Base-by-base conservation (phyloP, 2,329 filamentous ascomycete genomes). In the Thelonectria discophora region DNA sequence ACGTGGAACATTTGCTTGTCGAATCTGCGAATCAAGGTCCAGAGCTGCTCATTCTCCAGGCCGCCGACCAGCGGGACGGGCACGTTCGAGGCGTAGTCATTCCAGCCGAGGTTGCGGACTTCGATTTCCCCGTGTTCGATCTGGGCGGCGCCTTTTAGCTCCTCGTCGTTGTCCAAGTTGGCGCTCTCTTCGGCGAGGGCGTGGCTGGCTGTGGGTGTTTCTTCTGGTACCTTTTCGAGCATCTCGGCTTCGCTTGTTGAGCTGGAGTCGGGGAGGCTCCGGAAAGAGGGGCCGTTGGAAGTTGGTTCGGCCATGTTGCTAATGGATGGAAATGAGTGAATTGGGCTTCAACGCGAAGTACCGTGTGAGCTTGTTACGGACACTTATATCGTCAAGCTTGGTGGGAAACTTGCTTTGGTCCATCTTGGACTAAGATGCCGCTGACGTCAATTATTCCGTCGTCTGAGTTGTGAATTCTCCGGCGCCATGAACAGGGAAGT, bases 61-160 rank as follows among this genome's bases (percentile, higher is more conserved):
- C 45, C 53, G 2, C 53, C 53, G 17, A 56, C 53, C 5, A 56
- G n/a, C 7, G 45, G 53, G 21, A 42, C 34, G 2, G 53, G 53
- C 11, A 49, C 17, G 30, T 56, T 49, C 30, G 34, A 10, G 27
- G 37, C 47, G 11, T 10, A 30, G 47, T 37, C 27, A 37, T 49
- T 49, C 47, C 47, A 49, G 9, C 47, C 47, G 34, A 49, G 21
- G 24, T 47, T 49, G 48, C 83, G 82, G 3, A 90, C 87, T 60
- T 90, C 87, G 37, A 80, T 71, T 59, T 76, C 83, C 7, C 81
- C 79, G 54, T 83, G 79, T 12, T 80, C 77, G 17, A 78, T 72
- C 72, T 87, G 83, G 13, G 78, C 66, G 2, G 76, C 68, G 10
- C 83, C 83, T 54, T 80, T 80, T 39, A 80, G 73, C 5, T 78